Conservation (phyloP, 2,329 filamentous ascomycete species). For the Magnaporthales sp. region DNA sequence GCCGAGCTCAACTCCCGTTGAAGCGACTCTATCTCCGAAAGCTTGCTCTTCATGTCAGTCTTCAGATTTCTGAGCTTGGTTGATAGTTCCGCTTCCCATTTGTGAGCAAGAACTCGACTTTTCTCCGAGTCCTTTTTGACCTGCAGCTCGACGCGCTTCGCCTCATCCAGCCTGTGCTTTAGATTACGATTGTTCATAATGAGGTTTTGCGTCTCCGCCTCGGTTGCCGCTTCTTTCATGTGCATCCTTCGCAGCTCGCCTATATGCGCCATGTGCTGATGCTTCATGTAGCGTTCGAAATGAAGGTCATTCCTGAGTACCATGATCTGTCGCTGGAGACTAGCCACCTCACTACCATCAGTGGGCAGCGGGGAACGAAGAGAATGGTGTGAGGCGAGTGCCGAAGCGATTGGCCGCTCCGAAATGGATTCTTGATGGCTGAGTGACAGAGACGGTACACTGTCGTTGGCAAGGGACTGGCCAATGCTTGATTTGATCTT, state of each 20-base stretch:
- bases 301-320: slow-evolving; percentile 71
- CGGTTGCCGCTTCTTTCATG: slow-evolving; percentile 66
- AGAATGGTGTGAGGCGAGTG: not conserved
- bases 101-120: slow-evolving; percentile 64
- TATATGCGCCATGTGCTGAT: slow-evolving; percentile 75
- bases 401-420: slow-evolving; percentile 21
- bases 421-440: slow-evolving; percentile 38
- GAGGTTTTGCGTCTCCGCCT: slow-evolving; percentile 75
- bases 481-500: slow-evolving; percentile 48
- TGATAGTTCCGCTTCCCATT: slow-evolving; percentile 66
- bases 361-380: not conserved
- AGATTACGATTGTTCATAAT: slow-evolving; percentile 68
- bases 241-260: slow-evolving; percentile 68
- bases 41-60: slow-evolving; percentile 62
- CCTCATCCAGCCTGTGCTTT: slow-evolving; percentile 64
- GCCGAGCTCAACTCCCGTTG: slow-evolving; percentile 49
- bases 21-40: slow-evolving; percentile 45
- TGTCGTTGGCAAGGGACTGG: slow-evolving; percentile 48
- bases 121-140: slow-evolving; percentile 65
- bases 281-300: slow-evolving; percentile 76
- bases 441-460: slow-evolving; percentile 42
- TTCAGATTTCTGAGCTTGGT: slow-evolving; percentile 56
- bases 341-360: slow-evolving; percentile 30
- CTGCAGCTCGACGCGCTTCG: slow-evolving; percentile 61
- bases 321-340: slow-evolving; percentile 65